Conservation (phyloP, 2,329 filamentous ascomycete species). For the Clarireedia monteithiana region DNA sequence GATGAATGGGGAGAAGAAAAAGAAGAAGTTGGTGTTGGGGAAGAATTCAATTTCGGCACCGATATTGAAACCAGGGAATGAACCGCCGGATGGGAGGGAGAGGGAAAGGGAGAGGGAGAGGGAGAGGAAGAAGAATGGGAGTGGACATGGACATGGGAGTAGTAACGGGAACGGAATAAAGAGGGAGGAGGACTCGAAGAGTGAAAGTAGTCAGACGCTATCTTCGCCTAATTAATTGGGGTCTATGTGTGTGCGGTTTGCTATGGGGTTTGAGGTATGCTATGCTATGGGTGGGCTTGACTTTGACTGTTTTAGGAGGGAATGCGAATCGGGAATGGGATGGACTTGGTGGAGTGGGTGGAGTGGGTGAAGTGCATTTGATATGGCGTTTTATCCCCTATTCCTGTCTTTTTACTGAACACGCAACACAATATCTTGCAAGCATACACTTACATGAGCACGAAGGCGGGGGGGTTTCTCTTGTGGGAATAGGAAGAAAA, state of each 20-base stretch:
- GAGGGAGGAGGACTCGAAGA: slow-evolving; percentile 5
- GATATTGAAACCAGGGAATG: slow-evolving; percentile 4
- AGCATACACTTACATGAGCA: too few relatives aligned
- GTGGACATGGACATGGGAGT: background rate
- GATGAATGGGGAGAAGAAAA: slow-evolving; percentile 2
- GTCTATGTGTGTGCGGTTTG: background rate
- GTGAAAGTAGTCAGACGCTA: slow-evolving; percentile 9
- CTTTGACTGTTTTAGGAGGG: too few relatives aligned
- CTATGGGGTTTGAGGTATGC: too few relatives aligned
- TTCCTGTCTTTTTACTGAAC: too few relatives aligned
- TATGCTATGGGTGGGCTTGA: too few relatives aligned
- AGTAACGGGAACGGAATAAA: background rate
- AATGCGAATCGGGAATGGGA: too few relatives aligned
- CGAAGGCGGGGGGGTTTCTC: too few relatives aligned
- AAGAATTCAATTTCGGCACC: slow-evolving; percentile 6
- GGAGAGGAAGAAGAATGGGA: slow-evolving; percentile 4
- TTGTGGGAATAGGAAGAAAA: too few relatives aligned
- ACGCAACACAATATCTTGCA: too few relatives aligned
- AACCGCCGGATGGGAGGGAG: slow-evolving; percentile 3
- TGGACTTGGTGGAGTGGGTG: too few relatives aligned
- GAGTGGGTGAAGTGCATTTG: too few relatives aligned
- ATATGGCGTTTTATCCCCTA: too few relatives aligned
- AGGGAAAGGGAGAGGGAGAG: slow-evolving; percentile 1
- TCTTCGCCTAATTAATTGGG: slow-evolving; percentile 2
- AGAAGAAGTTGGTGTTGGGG: slow-evolving; percentile 14